Evolutionary conservation across 2,329 filamentous ascomycete genomes (phyloP), one percentile per base, ranked within the genome.

Genomic region (Didymosphaeria variabile): DNA sequence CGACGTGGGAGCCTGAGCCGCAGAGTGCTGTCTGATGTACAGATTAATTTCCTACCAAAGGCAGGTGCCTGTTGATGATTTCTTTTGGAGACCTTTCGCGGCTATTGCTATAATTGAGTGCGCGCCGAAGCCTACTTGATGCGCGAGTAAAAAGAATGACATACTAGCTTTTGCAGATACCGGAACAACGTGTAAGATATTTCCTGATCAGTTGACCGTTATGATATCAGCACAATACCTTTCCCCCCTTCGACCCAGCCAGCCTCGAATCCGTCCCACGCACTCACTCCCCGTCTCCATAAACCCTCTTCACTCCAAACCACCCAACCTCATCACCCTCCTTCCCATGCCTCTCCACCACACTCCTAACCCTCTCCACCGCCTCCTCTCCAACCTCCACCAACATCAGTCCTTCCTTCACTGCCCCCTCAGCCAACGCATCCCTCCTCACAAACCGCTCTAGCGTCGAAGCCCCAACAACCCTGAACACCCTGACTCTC

Each of bases 311-410:
- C 55, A 61, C 36, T 55, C 45, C 36, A 62, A 62, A 71, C 62
- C 61, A 67, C 19, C 70, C 70, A 13, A 67, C 55, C 60, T 72
- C 70, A 34, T 49, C 57, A 46, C 29, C 50, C 17, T 17, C 32
- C n/a, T 29, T n/a, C 9, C 36, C 23, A 29, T 67, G 69, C 13
- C 34, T 15, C 56, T 57, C 55, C 21, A 59, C 56, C 36, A 58
- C 62, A 47, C 55, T 59, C 23, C 29, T 56, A 32, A 74, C 51
- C 19, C 66, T 66, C n/a, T 65, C 61, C 60, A 57, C 61, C 42
- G 69, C 66, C 52, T 69, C 62, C 21, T 71, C 63, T 1, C 64
- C 67, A 40, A 62, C 61, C 50, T 72, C 73, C 58, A 69, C 62
- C 52, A 74, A 19, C 15, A 65, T 68, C 13, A 74, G 36, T 50